Conservation (phyloP, 768 basidiomycete species). For the Omphalotus guepiniiformis region DNA sequence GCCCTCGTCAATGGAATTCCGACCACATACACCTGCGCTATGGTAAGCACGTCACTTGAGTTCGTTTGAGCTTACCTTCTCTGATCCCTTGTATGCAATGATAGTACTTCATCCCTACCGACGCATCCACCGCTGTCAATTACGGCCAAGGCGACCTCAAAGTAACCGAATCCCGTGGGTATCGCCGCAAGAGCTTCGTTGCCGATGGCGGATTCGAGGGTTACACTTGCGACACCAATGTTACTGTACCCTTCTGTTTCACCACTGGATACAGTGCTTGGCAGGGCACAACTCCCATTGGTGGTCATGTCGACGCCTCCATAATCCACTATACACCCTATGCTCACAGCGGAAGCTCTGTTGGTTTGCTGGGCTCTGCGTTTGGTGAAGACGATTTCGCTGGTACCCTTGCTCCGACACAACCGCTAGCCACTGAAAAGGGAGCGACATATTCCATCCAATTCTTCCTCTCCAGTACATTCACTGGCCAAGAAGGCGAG, state of each 20-base stretch:
- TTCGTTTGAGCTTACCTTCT: not conserved
- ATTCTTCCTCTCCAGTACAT: conserved; percentile 40
- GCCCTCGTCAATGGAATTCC: conserved; percentile 20
- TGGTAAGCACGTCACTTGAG: conserved; percentile 4
- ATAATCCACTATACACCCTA: conserved; percentile 39
- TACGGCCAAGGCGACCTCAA: conserved; percentile 40
- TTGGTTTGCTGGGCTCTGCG: conserved; percentile 40
- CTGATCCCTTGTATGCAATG: not conserved
- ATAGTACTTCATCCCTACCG: conserved; percentile 41
- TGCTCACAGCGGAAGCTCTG: conserved; percentile 35
- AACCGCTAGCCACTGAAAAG: conserved; percentile 28
- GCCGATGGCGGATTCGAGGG: conserved; percentile 43
- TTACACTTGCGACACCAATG: conserved; percentile 18
- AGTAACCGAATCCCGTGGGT: conserved; percentile 46
- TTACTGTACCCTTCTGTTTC: conserved; percentile 39
- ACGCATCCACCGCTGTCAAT: conserved; percentile 43
- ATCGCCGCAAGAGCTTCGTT: conserved; percentile 33
- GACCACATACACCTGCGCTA: conserved; percentile 15
- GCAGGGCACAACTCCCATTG: conserved; percentile 33
- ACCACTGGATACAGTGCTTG: conserved; percentile 31
- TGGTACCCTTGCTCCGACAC: conserved; percentile 33
- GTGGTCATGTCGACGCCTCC: conserved; percentile 37
- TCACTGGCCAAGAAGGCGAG: conserved; percentile 29
- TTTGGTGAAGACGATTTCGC: conserved; percentile 30
- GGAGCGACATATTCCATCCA: conserved; percentile 37